Evolutionary conservation across 148 eudicot genomes (phyloP), one percentile per base, ranked within the genome.

Genomic region (Camellia japonica): DNA sequence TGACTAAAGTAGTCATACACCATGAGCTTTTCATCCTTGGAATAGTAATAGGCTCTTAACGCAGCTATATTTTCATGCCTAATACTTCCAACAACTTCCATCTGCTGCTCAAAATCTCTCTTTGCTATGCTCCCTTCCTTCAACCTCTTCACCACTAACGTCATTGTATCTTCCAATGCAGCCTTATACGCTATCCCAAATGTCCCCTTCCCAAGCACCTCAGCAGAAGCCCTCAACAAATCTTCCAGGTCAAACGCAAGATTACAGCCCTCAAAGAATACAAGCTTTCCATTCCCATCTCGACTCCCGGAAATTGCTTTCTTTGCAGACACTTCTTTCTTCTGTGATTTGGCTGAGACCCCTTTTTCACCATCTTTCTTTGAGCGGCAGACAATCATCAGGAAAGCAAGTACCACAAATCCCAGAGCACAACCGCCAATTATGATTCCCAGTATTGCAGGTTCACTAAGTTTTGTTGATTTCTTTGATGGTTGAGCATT

Each of bases 21-120:
- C 85, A 93, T 80, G 55, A 94, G 97, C 87, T 94, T 94, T 84
- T 94, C 98, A 72, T 93, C 95, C 74, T 90, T 94, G 18, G 97
- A 93, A 71, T 88, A 91, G 80, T 90, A 94, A 81, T 94, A 94
- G 5, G 97, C 98, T 76, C 93, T 87, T 5, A 94, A 83, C 1
- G 89, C 68, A 77, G 85, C 90, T 7, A 94, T 92, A 87, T 93
- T 94, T 16, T 91, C 93, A 71, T 94, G 98, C 86, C 76, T 86
- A 71, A 93, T 89, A 60, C 66, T 86, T 5, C 94, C 98, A 81
- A 89, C 91, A 47, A 83, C 42, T 85, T 90, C 93, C 97, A 93
- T 94, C 55, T 87, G 89, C 42, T 91, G 92, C 88, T 94, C 95
- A 71, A 91, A 94, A 4, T 94, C 98, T n/a, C 89, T 83, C 66